Evolutionary conservation across 2,329 filamentous ascomycete species (phyloP), one percentile per base, ranked within the genome.

Genomic region (Rhinocladiella similis): DNA sequence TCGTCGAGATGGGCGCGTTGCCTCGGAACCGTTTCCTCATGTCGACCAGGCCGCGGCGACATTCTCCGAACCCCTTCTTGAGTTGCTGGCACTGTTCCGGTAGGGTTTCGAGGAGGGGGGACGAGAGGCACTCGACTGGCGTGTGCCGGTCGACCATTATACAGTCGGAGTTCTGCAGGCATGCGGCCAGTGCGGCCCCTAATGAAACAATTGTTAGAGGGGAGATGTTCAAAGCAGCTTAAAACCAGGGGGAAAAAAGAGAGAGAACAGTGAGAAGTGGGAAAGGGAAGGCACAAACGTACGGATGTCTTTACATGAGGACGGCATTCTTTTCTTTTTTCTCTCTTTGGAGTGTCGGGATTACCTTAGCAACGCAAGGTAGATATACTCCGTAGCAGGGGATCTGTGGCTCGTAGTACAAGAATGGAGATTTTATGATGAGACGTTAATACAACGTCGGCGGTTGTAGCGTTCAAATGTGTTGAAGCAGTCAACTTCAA

Each of bases 21-120:
- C 94, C 94, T 54, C 94, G 85, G 76, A 99, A 97, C 33, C 94
- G 88, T 78, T 97, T 97, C 72, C 94, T 90, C 94, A 99, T 99
- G 73, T 99, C 94, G 66, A 97, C 89, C 85, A 96, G 85, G 63
- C 94, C 94, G 63, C 93, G 89, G 75, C 96, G 95, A 83, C 94
- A 99, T 71, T 97, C 90, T 72, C 90, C 89, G 68, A 95, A 94
- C 45, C 91, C 91, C 72, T 91, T 92, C 72, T 93, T 91, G 58
- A 99, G 83, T 74, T 97, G 93, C 71, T 93, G 91, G 76, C 94
- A 99, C 75, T 88, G 87, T 20, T 83, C 87, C 18, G 94, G 93
- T 13, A 99, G 85, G 5, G 86, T 87, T 62, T 94, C 87, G 72
- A 85, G 80, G 61, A 96, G 85, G 3, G 93, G 93, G 16, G 86